phyloP scores from a whole-genome alignment of 148 eudicot genomes.

The Rhododendron ovatum region DNA sequence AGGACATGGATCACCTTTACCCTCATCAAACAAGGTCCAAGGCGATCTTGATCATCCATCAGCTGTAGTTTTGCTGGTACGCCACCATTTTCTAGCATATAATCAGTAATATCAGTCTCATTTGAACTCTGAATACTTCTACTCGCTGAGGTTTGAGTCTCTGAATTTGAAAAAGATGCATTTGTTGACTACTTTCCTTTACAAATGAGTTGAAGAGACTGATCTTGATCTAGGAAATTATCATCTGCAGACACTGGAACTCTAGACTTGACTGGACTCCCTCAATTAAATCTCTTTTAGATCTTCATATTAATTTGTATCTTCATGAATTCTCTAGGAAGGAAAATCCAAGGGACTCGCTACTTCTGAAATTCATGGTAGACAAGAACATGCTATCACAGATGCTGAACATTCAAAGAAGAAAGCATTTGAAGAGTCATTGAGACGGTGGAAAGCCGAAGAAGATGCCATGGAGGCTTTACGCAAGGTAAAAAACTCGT shows the following conservation, averaged over 20 bases:
- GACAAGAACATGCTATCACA: conserved; percentile 35
- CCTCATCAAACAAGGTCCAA: conserved; percentile 1
- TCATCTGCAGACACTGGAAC: background rate
- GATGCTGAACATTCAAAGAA: conserved; percentile 49
- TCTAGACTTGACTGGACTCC: background rate
- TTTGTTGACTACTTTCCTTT: background rate
- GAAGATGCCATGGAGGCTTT: conserved; percentile 58
- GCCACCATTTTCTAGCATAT: background rate
- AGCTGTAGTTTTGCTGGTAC: conserved; percentile 27
- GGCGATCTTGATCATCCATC: conserved; percentile 14
- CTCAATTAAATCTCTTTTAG: background rate
- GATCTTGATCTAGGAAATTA: background rate
- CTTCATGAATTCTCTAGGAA: conserved; percentile 30
- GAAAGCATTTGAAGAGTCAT: conserved; percentile 46
- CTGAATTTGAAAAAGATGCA: background rate
- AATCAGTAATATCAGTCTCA: background rate
- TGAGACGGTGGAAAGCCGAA: conserved; percentile 53
- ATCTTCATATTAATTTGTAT: conserved; percentile 1
- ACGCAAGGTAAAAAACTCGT: conserved; percentile 31
- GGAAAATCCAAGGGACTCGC: conserved; percentile 29
- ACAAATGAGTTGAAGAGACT: background rate
- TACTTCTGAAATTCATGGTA: conserved; percentile 27
- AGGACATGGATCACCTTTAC: conserved; percentile 21
- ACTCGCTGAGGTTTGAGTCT: background rate
- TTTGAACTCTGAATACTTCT: background rate